Conservation (phyloP, 106 monocot genomes). For the Dendrobium officinale region DNA sequence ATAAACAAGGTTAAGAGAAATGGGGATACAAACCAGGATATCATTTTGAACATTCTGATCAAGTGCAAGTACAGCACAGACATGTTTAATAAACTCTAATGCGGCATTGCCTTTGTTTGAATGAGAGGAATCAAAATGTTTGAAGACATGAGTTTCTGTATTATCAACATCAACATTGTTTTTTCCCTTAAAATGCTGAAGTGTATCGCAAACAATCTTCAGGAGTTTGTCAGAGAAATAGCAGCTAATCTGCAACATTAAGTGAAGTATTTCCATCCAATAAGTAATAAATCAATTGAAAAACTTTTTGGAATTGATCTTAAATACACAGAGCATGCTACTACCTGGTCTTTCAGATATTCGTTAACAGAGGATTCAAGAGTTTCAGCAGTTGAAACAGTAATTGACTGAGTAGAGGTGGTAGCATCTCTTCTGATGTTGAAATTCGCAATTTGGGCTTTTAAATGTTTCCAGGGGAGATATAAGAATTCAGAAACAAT, state of each 20-base stretch:
- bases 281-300: neutral
- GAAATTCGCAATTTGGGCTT: constrained; percentile 33
- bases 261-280: neutral
- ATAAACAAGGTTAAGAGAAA: neutral
- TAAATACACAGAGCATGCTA: neutral
- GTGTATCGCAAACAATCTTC: constrained; percentile 62
- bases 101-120: constrained; percentile 55
- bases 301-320: neutral
- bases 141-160: constrained; percentile 8
- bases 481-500: constrained; percentile 87
- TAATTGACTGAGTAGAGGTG: constrained; percentile 65
- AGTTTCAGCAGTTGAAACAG: constrained; percentile 56
- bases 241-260: constrained; percentile 68
- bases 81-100: constrained; percentile 89
- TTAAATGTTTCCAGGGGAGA: constrained; percentile 77
- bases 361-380: constrained; percentile 50
- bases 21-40: constrained; percentile 46
- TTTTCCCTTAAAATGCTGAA: constrained; percentile 46
- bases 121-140: constrained; percentile 12
- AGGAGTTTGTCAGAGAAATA: constrained; percentile 84
- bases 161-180: constrained; percentile 18
- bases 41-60: constrained; percentile 83
- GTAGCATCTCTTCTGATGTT: constrained; percentile 21
- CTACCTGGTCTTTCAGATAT: constrained; percentile 78
- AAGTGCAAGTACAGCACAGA: constrained; percentile 88